Evolutionary conservation across 2,329 filamentous ascomycete species (phyloP).

Genomic region (Exophiala sp.): DNA sequence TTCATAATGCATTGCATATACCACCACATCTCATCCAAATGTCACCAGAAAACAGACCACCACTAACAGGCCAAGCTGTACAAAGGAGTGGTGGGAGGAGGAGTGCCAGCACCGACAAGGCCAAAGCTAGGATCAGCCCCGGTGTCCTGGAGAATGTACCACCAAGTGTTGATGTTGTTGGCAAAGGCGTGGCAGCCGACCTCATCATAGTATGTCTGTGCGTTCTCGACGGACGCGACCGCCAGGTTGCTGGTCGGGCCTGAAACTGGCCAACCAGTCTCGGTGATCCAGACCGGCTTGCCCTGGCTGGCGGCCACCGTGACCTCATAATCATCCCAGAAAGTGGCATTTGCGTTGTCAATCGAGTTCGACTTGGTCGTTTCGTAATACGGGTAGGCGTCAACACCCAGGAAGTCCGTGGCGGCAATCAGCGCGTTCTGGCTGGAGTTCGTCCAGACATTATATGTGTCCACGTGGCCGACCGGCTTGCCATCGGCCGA

Average conservation of each 20-base stretch:
- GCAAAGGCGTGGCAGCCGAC: conserved; percentile 52
- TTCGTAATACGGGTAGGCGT: conserved; percentile 81
- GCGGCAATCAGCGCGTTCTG: conserved; percentile 54
- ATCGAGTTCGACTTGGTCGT: conserved; percentile 51
- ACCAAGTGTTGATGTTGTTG: conserved; percentile 38
- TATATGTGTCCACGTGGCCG: conserved; percentile 90
- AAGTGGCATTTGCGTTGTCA: conserved; percentile 57
- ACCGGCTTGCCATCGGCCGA: conserved; percentile 53
- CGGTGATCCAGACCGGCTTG: conserved; percentile 57
- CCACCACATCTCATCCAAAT: neutral
- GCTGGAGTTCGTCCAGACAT: conserved; percentile 71
- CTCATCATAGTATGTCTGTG: conserved; percentile 58
- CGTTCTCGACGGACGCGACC: conserved; percentile 52
- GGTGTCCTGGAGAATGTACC: conserved; percentile 39
- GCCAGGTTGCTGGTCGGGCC: conserved; percentile 53
- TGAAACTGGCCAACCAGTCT: conserved; percentile 59
- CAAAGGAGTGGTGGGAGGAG: conserved; percentile 35
- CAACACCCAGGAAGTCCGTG: conserved; percentile 74
- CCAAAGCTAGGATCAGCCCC: conserved; percentile 34
- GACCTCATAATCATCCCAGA: conserved; percentile 59
- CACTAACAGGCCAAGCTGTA: conserved; percentile 36
- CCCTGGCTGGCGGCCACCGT: conserved; percentile 55
- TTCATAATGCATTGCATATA: neutral
- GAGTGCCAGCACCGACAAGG: conserved; percentile 32
- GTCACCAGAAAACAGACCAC: neutral